These are phyloP conservation scores for Saccharomycopsis sp. DNA, from an alignment of 805 yeast genomes.

Conservation along the genomic window DNA sequence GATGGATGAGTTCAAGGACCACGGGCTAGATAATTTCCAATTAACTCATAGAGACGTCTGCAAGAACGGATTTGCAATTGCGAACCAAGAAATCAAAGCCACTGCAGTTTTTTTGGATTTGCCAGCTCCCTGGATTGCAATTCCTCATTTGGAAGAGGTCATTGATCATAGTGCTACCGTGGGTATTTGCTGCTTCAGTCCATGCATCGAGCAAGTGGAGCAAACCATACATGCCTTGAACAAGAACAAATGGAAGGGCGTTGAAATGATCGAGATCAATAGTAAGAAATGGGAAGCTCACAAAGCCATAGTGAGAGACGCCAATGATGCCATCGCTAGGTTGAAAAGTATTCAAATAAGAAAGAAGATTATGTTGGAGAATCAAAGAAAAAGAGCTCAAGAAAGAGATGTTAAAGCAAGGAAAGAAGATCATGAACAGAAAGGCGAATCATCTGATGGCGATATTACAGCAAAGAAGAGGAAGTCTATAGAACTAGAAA, in stretches of 20 bases:
- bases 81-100: conserved; percentile 42
- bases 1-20: conserved; percentile 62
- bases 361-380: conserved; percentile 58
- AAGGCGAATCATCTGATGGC: conserved; percentile 24
- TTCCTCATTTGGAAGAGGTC: conserved; percentile 61
- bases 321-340: conserved; percentile 75
- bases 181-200: conserved; percentile 90
- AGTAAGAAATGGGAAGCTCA: conserved; percentile 86
- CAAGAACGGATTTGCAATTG: conserved; percentile 66
- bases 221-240: conserved; percentile 74
- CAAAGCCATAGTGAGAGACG: conserved; percentile 74
- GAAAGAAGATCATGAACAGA: conserved; percentile 23
- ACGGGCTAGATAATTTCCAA: conserved; percentile 47
- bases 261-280: conserved; percentile 89
- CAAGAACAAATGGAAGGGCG: conserved; percentile 70
- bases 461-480: conserved; percentile 17
- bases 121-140: conserved; percentile 97
- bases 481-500: conserved; percentile 20
- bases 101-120: conserved; percentile 80
- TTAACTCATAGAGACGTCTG: conserved; percentile 96
- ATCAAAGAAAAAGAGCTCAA: conserved; percentile 31
- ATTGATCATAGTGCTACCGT: conserved; percentile 47
- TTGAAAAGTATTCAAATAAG: conserved; percentile 73
- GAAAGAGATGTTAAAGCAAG: conserved; percentile 25
- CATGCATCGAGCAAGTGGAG: conserved; percentile 95